phyloP scores from a whole-genome alignment of 805 yeast genomes.

The Huiozyma naganishii region DNA sequence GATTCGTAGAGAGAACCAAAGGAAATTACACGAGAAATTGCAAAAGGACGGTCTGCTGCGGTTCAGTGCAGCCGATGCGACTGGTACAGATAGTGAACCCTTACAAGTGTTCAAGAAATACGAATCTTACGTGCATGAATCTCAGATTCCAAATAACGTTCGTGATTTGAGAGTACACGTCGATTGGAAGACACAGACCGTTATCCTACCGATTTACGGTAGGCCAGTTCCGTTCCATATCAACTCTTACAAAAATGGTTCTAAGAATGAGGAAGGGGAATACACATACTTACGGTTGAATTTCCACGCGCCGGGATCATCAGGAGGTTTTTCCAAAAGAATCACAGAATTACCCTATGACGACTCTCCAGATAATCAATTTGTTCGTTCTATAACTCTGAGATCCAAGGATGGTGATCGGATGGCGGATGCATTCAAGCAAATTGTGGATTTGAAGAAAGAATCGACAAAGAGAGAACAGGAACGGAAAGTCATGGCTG shows the following conservation, averaged over 20 bases:
- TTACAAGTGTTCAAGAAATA: constrained; percentile 70
- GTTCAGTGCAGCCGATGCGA: constrained; percentile 70
- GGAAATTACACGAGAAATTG: constrained; percentile 70
- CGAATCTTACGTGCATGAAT: constrained; percentile 88
- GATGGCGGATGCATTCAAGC: constrained; percentile 80
- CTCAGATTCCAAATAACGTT: constrained; percentile 79
- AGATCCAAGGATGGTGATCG: constrained; percentile 87
- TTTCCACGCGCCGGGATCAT: constrained; percentile 85
- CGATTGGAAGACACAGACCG: constrained; percentile 79
- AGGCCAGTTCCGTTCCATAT: constrained; percentile 97
- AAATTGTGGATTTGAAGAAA: constrained; percentile 84
- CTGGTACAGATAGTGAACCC: constrained; percentile 37
- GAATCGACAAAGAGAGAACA: constrained; percentile 83
- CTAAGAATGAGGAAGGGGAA: constrained; percentile 93
- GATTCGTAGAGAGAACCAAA: constrained; percentile 73
- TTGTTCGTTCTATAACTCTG: constrained; percentile 75
- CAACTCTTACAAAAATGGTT: constrained; percentile 85
- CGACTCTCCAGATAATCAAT: constrained; percentile 74
- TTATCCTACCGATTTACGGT: constrained; percentile 83
- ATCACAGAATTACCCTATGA: constrained; percentile 84
- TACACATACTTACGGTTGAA: constrained; percentile 82
- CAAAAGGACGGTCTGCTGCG: constrained; percentile 80
- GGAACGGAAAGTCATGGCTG: constrained; percentile 85
- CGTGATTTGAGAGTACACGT: constrained; percentile 79
- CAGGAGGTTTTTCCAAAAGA: constrained; percentile 56